Conservation (phyloP, 768 basidiomycete species). For the Kwoniella mangroviensis region DNA sequence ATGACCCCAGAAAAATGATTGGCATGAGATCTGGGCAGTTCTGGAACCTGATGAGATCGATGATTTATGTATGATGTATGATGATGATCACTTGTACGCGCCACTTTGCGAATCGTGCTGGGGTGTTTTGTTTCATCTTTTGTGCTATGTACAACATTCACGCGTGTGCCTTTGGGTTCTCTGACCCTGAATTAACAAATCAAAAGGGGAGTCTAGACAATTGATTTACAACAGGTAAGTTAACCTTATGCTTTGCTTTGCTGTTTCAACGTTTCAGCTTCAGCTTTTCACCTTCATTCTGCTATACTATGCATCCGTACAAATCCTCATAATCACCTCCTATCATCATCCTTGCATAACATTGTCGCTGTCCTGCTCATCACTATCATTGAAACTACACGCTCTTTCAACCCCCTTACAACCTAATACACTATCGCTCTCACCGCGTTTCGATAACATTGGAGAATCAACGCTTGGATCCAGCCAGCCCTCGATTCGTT, state of each 20-base stretch:
- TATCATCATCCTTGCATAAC: background rate
- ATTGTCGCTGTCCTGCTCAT: background rate
- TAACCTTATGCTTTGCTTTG: background rate
- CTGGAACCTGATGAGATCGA: background rate
- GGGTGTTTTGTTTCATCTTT: constrained; percentile 18
- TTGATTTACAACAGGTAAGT: background rate
- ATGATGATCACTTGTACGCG: constrained; percentile 2
- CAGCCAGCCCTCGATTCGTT: background rate
- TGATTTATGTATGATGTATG: too few relatives aligned
- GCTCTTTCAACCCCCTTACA: background rate
- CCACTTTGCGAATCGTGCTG: background rate
- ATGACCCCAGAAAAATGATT: too few relatives aligned
- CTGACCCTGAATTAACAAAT: constrained; percentile 7
- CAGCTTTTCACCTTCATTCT: background rate
- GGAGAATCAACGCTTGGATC: constrained; percentile 4
- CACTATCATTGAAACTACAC: background rate
- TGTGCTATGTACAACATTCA: constrained; percentile 1
- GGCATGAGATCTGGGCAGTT: background rate
- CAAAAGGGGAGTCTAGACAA: constrained; percentile 7
- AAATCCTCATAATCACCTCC: background rate
- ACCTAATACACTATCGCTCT: background rate
- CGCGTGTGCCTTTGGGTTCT: background rate
- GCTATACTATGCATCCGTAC: too few relatives aligned
- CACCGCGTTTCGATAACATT: background rate
- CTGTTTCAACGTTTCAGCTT: background rate